These are phyloP conservation scores for Metschnikowia koreensis DNA, from an alignment of 805 yeast species.

Conservation along the genomic window DNA sequence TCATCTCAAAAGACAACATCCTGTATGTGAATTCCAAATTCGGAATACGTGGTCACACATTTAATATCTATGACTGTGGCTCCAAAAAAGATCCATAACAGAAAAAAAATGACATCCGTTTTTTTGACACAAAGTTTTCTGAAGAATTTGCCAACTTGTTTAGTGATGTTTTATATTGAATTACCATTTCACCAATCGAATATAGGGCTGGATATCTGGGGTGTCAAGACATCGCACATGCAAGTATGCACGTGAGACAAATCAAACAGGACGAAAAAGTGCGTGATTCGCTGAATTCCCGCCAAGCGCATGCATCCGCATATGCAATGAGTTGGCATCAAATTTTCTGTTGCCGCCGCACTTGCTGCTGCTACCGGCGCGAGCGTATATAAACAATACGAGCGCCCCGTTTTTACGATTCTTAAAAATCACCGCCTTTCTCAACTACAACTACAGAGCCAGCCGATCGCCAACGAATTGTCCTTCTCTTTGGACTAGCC, in stretches of 20 bases:
- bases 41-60: background rate
- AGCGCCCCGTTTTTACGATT: background rate
- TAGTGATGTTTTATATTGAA: too few relatives aligned
- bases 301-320: background rate
- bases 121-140: too few relatives aligned
- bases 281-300: conserved; percentile 1
- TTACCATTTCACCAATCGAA: too few relatives aligned
- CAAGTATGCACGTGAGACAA: background rate
- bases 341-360: background rate
- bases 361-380: background rate
- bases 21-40: background rate
- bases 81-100: background rate
- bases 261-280: background rate
- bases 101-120: too few relatives aligned
- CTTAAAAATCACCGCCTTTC: background rate
- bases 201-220: too few relatives aligned
- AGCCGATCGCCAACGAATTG: background rate
- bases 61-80: background rate
- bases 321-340: background rate
- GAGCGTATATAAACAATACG: background rate
- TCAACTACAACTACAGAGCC: background rate
- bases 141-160: too few relatives aligned
- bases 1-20: background rate
- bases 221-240: background rate
- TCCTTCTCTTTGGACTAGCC: conserved; percentile 3